Conservation (phyloP, 805 yeast genomes). For the Hanseniaspora mollemarum region DNA sequence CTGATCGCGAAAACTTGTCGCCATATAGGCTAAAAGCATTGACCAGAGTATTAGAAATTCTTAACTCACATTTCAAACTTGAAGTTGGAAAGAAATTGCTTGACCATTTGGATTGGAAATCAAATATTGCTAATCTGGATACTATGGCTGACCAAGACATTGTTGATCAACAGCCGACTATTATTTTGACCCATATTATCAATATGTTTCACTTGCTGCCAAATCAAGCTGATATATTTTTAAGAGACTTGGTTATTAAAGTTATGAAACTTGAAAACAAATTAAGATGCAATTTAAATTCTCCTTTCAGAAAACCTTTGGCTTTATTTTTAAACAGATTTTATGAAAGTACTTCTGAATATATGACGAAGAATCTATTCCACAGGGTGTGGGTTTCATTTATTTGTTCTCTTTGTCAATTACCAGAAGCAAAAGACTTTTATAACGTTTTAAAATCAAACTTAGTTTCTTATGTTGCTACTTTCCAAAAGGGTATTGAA, state of each 20-base stretch:
- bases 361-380: constrained; percentile 54
- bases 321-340: constrained; percentile 78
- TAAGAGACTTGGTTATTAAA: constrained; percentile 73
- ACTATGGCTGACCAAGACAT: constrained; percentile 70
- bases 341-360: constrained; percentile 59
- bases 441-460: constrained; percentile 46
- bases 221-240: constrained; percentile 78
- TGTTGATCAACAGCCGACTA: constrained; percentile 67
- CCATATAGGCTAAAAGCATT: constrained; percentile 85
- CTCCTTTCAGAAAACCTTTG: constrained; percentile 87
- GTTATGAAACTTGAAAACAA: constrained; percentile 69
- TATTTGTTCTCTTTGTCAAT: constrained; percentile 28
- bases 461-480: constrained; percentile 38
- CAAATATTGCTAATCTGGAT: constrained; percentile 67
- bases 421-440: constrained; percentile 35
- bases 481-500: constrained; percentile 38
- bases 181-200: constrained; percentile 77
- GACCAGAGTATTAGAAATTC: constrained; percentile 69
- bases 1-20: constrained; percentile 84
- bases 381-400: constrained; percentile 46
- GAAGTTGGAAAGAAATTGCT: constrained; percentile 88
- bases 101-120: constrained; percentile 94
- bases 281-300: constrained; percentile 68
- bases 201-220: constrained; percentile 88
- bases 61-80: constrained; percentile 88